phyloP scores from a whole-genome alignment of 2,329 filamentous ascomycete species.

The Neonectria magnoliae region DNA sequence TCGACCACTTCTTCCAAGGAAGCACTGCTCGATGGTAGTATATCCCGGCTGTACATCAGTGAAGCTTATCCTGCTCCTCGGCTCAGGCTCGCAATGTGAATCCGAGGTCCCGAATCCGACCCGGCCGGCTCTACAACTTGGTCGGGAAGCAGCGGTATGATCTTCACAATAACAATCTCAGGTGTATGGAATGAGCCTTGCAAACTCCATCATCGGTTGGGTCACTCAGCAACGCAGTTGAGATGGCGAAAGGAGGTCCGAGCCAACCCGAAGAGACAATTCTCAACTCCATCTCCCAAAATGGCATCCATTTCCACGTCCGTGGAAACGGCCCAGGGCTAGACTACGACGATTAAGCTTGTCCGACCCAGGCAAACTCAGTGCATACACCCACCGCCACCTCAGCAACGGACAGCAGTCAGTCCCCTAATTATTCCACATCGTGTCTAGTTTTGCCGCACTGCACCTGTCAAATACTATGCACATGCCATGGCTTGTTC shows the following conservation, averaged over 20 bases:
- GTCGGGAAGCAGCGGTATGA: background rate
- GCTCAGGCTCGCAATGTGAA: background rate
- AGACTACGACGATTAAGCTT: constrained; percentile 38
- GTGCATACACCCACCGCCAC: constrained; percentile 36
- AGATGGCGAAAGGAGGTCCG: constrained; percentile 12
- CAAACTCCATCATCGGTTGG: constrained; percentile 6
- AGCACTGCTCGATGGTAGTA: background rate
- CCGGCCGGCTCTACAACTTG: background rate
- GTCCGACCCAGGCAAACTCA: constrained; percentile 33
- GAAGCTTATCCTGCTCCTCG: background rate
- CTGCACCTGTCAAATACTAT: constrained; percentile 29
- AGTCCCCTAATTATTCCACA: constrained; percentile 37
- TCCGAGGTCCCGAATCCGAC: background rate
- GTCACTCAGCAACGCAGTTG: constrained; percentile 9
- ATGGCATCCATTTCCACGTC: constrained; percentile 35
- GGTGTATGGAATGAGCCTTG: background rate
- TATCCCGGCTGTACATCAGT: background rate
- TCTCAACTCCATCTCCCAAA: constrained; percentile 35
- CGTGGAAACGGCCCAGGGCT: constrained; percentile 1
- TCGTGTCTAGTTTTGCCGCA: constrained; percentile 36
- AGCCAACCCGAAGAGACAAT: constrained; percentile 17
- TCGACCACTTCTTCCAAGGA: background rate
- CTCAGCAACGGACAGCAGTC: constrained; percentile 25
- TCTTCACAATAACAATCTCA: background rate
- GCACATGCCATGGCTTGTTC: background rate